Conservation (phyloP, 306 rosid genomes). For the Pueraria montana region DNA sequence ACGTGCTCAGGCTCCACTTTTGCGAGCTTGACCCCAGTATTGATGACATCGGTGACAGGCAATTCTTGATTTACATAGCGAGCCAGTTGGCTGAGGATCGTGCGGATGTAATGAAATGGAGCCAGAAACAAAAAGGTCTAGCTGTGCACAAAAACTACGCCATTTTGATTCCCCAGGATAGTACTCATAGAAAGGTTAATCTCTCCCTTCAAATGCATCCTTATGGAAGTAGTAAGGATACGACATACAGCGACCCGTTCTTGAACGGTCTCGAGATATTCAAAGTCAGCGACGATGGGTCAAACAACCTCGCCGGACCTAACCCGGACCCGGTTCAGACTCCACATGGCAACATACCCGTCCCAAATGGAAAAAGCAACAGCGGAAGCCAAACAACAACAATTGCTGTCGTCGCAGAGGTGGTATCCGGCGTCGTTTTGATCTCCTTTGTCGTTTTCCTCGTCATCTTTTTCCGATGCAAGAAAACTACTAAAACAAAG, state of each 20-base stretch:
- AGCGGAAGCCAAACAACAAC: background rate
- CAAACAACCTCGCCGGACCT: background rate
- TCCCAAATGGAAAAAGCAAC: background rate
- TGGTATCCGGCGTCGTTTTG: background rate
- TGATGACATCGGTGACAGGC: accelerated
- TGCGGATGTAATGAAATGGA: background rate
- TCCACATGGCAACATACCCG: background rate
- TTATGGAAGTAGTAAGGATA: accelerated
- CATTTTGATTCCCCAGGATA: background rate
- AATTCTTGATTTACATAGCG: background rate
- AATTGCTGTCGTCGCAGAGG: background rate
- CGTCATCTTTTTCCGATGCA: background rate
- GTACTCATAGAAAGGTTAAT: too few species aligned
- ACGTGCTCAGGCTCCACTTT: too few species aligned
- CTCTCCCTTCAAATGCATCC: conserved; percentile 27
- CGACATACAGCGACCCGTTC: background rate
- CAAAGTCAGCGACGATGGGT: conserved; percentile 47
- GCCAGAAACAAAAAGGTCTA: background rate
- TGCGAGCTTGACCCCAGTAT: background rate
- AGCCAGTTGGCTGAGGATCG: background rate
- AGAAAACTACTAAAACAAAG: background rate
- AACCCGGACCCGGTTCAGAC: background rate
- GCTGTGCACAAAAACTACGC: conserved; percentile 43
- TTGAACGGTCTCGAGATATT: conserved; percentile 67
- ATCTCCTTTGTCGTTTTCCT: background rate